Evolutionary conservation across 2,329 filamentous ascomycete species (phyloP).

Genomic region (Penicillium sp.): DNA sequence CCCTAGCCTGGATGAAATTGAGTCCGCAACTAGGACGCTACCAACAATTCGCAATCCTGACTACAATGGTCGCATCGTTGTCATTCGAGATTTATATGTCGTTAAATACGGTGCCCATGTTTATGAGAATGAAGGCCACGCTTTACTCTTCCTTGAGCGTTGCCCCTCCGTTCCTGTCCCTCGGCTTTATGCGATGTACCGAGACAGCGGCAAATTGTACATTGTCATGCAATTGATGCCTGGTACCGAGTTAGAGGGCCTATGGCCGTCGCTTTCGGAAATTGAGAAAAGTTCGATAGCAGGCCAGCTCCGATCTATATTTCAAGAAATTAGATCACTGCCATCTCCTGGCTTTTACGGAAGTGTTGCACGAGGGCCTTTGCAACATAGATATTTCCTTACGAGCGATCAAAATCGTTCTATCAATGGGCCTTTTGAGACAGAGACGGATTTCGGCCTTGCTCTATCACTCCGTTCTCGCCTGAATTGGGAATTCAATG

Average conservation of each 20-base stretch:
- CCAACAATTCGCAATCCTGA: constrained; percentile 17
- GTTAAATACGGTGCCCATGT: constrained; percentile 21
- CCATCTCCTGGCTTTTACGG: constrained; percentile 13
- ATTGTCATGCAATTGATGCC: constrained; percentile 16
- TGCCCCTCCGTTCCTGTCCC: constrained; percentile 18
- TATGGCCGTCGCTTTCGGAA: constrained; percentile 4
- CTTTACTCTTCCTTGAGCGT: constrained; percentile 20
- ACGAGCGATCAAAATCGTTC: background rate
- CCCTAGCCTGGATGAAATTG: constrained; percentile 18
- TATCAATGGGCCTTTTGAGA: background rate
- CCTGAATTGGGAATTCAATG: background rate
- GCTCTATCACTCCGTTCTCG: background rate
- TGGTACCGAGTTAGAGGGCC: background rate
- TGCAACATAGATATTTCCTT: constrained; percentile 11
- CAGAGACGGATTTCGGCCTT: constrained; percentile 8
- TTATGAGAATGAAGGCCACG: constrained; percentile 21
- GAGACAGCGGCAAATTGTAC: constrained; percentile 16
- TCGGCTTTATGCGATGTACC: constrained; percentile 21
- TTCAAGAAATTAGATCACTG: constrained; percentile 3
- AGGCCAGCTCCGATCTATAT: background rate
- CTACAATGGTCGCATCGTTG: constrained; percentile 17
- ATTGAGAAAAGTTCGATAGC: constrained; percentile 1
- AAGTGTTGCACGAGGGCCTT: constrained; percentile 2
- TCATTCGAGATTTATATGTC: constrained; percentile 19
- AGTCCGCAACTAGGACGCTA: constrained; percentile 17